Evolutionary conservation across 257 asterid species (phyloP).

Genomic region (Solanum bukasovii): DNA sequence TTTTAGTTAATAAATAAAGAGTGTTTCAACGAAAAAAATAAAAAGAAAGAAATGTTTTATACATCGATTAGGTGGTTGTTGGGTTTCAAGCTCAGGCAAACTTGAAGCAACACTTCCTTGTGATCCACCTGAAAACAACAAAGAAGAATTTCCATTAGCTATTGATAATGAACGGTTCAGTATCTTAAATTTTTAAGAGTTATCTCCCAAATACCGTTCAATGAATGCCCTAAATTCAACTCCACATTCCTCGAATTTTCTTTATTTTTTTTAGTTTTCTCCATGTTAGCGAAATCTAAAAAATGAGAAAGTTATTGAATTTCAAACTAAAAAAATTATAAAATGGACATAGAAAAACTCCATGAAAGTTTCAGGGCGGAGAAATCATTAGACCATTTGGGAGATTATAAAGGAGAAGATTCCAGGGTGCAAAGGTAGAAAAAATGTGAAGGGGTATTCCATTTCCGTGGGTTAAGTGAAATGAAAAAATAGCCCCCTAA

Average conservation of each 20-base stretch:
- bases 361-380: not conserved
- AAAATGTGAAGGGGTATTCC: not conserved
- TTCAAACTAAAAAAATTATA: too few relatives aligned
- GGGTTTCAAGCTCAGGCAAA: conserved; percentile 26
- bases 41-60: not conserved
- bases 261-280: conserved; percentile 4
- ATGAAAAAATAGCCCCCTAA: conserved; percentile 22
- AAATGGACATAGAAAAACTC: not conserved
- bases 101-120: conserved; percentile 43
- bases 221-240: conserved; percentile 41
- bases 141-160: conserved; percentile 30
- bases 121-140: conserved; percentile 28
- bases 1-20: too few relatives aligned
- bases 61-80: not conserved
- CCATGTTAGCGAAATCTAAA: conserved; percentile 14
- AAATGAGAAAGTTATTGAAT: not conserved
- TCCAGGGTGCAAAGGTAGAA: not conserved
- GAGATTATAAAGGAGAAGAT: not conserved
- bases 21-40: not conserved
- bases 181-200: not conserved
- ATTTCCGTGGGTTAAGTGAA: not conserved
- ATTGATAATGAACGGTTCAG: conserved; percentile 3
- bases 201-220: not conserved
- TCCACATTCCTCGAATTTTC: conserved; percentile 4
- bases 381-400: not conserved